Evolutionary conservation across 2,329 filamentous ascomycete genomes (phyloP).

Genomic region (Cladosporium sp.): DNA sequence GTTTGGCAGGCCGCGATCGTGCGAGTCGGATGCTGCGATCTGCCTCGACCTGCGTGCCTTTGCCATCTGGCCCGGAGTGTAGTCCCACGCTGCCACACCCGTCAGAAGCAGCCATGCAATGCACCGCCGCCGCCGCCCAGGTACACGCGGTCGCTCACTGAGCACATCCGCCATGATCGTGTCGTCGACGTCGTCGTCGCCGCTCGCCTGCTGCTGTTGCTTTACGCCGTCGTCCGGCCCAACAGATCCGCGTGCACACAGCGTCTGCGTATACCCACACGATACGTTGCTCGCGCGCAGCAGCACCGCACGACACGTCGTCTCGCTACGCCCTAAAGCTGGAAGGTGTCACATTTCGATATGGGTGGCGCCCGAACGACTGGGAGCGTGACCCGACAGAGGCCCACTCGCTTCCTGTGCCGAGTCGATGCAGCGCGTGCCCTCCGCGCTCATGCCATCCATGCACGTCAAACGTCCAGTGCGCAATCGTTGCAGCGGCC

Average conservation of each 20-base stretch:
- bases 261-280: constrained; percentile 1
- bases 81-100: neutral
- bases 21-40: neutral
- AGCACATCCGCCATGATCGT: no score
- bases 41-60: no score
- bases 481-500: constrained; percentile 4
- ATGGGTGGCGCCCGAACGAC: constrained; percentile 1
- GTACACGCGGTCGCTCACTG: no score
- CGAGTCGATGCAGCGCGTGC: neutral
- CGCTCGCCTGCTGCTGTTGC: neutral
- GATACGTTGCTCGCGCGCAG: neutral
- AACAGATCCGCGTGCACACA: neutral
- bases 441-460: neutral
- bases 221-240: neutral
- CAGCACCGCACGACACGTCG: neutral
- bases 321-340: neutral
- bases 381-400: neutral
- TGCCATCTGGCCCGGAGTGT: neutral
- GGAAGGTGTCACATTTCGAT: constrained; percentile 7
- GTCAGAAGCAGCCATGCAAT: no score
- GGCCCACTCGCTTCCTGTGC: constrained; percentile 3
- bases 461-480: constrained; percentile 8
- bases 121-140: no score
- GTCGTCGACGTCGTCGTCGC: neutral
- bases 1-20: neutral